Percentiles rank a stretch among this genome's conserved stretches.
phyloP scores from a whole-genome alignment of 164 flowering plant species.

The Piper betle region DNA sequence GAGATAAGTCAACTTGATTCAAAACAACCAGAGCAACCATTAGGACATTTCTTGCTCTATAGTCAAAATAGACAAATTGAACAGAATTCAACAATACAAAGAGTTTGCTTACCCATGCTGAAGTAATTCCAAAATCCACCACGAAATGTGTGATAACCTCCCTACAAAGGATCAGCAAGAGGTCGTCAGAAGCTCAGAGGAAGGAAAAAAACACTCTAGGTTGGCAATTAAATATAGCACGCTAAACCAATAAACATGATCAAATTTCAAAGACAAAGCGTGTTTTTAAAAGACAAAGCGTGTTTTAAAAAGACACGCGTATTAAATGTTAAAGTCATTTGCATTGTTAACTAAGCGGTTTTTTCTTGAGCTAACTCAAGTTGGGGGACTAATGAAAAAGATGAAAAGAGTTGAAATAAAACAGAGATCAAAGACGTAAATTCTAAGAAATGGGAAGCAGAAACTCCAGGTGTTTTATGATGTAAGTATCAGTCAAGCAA shows the following conservation, averaged over 20 bases:
- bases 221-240: not conserved
- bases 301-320: too few species aligned
- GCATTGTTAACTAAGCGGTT: not conserved
- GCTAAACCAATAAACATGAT: too few species aligned
- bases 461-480: not conserved
- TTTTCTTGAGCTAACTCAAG: not conserved
- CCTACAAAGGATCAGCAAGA: slow-evolving; percentile 26
- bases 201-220: not conserved
- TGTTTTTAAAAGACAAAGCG: not conserved
- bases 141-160: slow-evolving; percentile 69
- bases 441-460: not conserved
- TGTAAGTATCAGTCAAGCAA: not conserved
- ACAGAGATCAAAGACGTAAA: not conserved
- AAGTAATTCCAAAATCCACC: slow-evolving; percentile 99
- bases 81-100: too few species aligned
- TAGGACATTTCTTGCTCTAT: too few species aligned
- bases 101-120: slow-evolving; percentile 67
- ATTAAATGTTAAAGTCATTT: too few species aligned
- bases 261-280: not conserved
- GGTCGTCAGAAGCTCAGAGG: not conserved
- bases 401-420: not conserved
- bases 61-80: too few species aligned
- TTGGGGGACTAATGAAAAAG: not conserved
- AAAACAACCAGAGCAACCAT: too few species aligned
- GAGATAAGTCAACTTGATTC: too few species aligned